Evolutionary conservation across 2,329 filamentous ascomycete species (phyloP).

Genomic region (Dactylellina drechsleri): DNA sequence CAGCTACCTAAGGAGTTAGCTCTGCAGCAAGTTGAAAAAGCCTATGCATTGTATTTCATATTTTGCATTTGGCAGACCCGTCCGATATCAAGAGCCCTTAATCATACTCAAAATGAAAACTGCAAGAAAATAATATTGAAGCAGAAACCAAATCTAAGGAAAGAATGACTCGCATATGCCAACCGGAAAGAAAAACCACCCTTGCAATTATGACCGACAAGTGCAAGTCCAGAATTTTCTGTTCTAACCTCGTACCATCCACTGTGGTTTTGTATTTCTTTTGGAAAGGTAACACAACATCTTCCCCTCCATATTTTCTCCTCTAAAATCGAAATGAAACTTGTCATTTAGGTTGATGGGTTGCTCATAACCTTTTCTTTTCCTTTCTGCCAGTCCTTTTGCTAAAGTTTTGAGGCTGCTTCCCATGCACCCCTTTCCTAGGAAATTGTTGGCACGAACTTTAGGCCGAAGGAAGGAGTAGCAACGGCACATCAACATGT

Average conservation of each 20-base stretch:
- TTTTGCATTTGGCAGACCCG: not conserved
- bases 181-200: not conserved
- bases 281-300: slow-evolving; percentile 38
- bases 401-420: slow-evolving; percentile 3
- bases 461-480: slow-evolving; percentile 38
- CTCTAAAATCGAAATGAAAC: too few species aligned
- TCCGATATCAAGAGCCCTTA: not conserved
- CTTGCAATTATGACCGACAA: slow-evolving; percentile 8
- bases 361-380: slow-evolving; percentile 1
- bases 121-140: slow-evolving; percentile 2
- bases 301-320: slow-evolving; percentile 21
- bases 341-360: slow-evolving; percentile 1
- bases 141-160: too few species aligned
- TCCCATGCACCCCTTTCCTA: slow-evolving; percentile 46
- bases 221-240: slow-evolving; percentile 42
- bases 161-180: slow-evolving; percentile 40
- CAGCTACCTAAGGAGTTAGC: not conserved
- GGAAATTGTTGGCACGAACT: slow-evolving; percentile 26
- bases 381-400: slow-evolving; percentile 2
- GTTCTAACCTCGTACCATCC: slow-evolving; percentile 36
- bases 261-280: slow-evolving; percentile 26
- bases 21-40: not conserved
- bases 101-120: slow-evolving; percentile 9
- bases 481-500: slow-evolving; percentile 26
- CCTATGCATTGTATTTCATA: not conserved